A percentile compares a stretch with the other conserved stretches of the same genome.
These are phyloP conservation scores for Pseudozyma thailandica DNA, from an alignment of 1,284 basidiomycete genomes.

Conservation along the genomic window DNA sequence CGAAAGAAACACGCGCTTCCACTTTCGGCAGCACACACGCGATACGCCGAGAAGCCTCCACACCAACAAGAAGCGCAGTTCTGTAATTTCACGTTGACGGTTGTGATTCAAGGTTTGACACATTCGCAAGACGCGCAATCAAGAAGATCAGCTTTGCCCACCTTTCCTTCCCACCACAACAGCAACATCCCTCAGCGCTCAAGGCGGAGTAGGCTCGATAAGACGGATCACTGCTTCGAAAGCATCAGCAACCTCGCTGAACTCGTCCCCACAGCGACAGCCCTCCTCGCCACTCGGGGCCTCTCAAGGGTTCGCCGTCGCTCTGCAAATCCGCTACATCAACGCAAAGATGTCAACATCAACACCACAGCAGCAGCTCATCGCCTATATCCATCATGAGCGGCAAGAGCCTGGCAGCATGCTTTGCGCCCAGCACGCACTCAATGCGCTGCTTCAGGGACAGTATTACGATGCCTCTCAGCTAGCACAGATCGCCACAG, in stretches of 20 bases:
- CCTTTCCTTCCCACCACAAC: background rate
- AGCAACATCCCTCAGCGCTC: background rate
- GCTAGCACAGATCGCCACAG: conserved; percentile 56
- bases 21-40: background rate
- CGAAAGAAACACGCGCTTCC: conserved; percentile 1
- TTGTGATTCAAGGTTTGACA: conserved; percentile 4
- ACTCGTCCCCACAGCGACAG: no score
- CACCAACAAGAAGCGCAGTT: conserved; percentile 4
- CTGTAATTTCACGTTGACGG: background rate
- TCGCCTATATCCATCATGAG: conserved; percentile 59
- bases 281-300: no score
- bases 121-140: conserved; percentile 17
- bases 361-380: conserved; percentile 50
- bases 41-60: conserved; percentile 12
- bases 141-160: background rate
- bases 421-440: conserved; percentile 66
- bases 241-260: no score
- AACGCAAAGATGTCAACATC: conserved; percentile 28
- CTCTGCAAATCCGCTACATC: background rate
- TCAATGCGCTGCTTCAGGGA: conserved; percentile 63
- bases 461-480: conserved; percentile 64
- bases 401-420: conserved; percentile 63
- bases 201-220: no score
- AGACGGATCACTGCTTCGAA: no score
- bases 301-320: background rate